Base-by-base conservation (phyloP, 2,329 filamentous ascomycete genomes). In the Stagonosporopsis chrysanthemi region DNA sequence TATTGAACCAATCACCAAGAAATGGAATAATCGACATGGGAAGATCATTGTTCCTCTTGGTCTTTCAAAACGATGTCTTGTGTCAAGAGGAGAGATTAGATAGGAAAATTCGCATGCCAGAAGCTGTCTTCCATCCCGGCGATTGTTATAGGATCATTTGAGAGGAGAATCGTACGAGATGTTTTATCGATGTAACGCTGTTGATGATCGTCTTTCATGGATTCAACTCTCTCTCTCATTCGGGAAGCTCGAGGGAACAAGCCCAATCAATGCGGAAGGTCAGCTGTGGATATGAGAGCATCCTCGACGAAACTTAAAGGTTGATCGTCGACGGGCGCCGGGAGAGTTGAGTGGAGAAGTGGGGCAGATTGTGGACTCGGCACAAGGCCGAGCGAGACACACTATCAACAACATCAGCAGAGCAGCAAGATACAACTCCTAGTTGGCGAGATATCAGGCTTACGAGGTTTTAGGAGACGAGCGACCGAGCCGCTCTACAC, bases 311-410 rank as follows among this genome's bases (percentile, higher is more conserved):
- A 24, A 8, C 19, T 40, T 39, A 3, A 29, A 29, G 24, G 15
- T 17, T 17, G 42, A 44, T 44, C 42, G 26, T 23, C 42, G 5
- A 22, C 42, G 42, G 42, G 42, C 42, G 42, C 28, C 42, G 42
- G 42, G 17, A 22, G 14, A 44, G n/a, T 14, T 22, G n/a, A 15
- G n/a, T 15, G 42, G 3, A 6, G n/a, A 33, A 12, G 42, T 19
- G 42, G 42, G 42, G 42, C 17, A 22, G 1, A 31, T 22, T 28
- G 11, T 15, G 28, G 17, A 9, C 14, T 44, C 42, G 42, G 42
- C 17, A 17, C 26, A 28, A 19, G 4, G 23, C 26, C 41, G 15
- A 31, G 4, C 41, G 11, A 15, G 7, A 7, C 19, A 11, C 17
- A 38, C 35, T 19, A 3, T n/a, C 33, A 38, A 19, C n/a, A 8